Base-by-base conservation (phyloP, 2,329 filamentous ascomycete species). In the Capronia coronata region DNA sequence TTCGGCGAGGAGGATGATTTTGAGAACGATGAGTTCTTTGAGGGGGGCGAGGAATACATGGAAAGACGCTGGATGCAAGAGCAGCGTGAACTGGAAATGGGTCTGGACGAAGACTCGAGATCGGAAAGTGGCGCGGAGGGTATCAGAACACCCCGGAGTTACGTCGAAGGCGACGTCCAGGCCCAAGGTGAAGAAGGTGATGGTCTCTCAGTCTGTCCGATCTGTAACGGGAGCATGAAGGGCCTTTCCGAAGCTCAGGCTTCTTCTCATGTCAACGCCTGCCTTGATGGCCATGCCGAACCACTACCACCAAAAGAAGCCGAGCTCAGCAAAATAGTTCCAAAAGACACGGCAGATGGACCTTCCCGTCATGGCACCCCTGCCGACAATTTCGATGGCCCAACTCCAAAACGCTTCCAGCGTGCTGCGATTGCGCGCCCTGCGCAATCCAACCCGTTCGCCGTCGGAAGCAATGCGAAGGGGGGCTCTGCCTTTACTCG, bases 221-320 rank as follows among this genome's bases (percentile, higher is more conserved):
- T 97, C 22, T 97, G 93, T 65, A 79, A 77, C 59, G 72, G 73
- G 1, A 80, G 69, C 55, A 71, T 96, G 27, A 68, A 65, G 13
- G 82, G 80, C 0, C 65, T 83, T 10, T 78, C 72, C 14, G 69
- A 73, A 54, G 55, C 55, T 29, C 79, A 91, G 59, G 84, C 83
- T 8, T 86, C 84, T 5, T 70, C 84, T 1, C 93, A 98, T 66
- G 93, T 98, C 57, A 98, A 98, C 65, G 81, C 83, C 8, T 98
- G 93, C 67, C 74, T 98, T 1, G 93, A 98, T 64, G 88, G 88
- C 1, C 85, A 84, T 39, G 78, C 85, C 3, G 76, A 80, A 38
- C 77, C 83, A 1, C 61, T 84, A 11, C 76, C 84, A 11, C 76
- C 63, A 65, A 25, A 60, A 16, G 46, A 62, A 4, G 54, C 46